Evolutionary conservation across 768 basidiomycete species (phyloP).

Genomic region (Xerocomellus chrysenteron): DNA sequence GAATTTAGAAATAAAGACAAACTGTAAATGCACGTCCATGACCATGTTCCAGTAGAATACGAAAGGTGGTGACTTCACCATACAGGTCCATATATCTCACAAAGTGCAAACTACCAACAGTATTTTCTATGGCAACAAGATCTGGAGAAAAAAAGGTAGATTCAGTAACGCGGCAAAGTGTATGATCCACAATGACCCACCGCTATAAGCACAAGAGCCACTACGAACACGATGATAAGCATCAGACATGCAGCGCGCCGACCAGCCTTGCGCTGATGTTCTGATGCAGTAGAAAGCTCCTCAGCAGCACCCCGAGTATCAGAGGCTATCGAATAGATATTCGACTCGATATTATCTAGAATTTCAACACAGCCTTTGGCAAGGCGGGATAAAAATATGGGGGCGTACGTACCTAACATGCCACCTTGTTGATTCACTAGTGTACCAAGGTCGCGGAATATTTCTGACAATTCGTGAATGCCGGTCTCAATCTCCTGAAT

Average conservation of each 20-base stretch:
- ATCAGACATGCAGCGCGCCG: conserved; percentile 86
- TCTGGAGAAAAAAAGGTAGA: conserved; percentile 4
- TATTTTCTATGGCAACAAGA: conserved; percentile 25
- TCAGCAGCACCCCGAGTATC: conserved; percentile 82
- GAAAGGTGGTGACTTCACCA: conserved; percentile 6
- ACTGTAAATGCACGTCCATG: conserved; percentile 14
- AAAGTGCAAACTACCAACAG: not conserved
- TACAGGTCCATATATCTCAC: conserved; percentile 1
- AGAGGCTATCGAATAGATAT: conserved; percentile 81
- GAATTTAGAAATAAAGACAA: conserved; percentile 29
- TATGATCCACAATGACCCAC: conserved; percentile 50
- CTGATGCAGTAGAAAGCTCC: conserved; percentile 85
- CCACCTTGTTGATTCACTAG: conserved; percentile 92
- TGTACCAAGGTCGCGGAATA: conserved; percentile 94
- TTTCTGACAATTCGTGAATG: conserved; percentile 93
- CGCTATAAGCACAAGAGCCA: conserved; percentile 86
- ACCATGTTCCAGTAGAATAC: conserved; percentile 5
- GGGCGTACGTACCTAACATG: conserved; percentile 74
- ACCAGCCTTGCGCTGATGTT: conserved; percentile 94
- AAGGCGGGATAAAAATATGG: not conserved
- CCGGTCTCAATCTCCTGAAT: conserved; percentile 96
- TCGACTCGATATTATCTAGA: conserved; percentile 92
- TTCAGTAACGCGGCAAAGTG: not conserved
- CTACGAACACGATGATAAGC: conserved; percentile 82
- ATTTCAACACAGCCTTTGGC: not conserved